Conservation (phyloP, 2,329 filamentous ascomycete genomes). For the Aphanocladium album region DNA sequence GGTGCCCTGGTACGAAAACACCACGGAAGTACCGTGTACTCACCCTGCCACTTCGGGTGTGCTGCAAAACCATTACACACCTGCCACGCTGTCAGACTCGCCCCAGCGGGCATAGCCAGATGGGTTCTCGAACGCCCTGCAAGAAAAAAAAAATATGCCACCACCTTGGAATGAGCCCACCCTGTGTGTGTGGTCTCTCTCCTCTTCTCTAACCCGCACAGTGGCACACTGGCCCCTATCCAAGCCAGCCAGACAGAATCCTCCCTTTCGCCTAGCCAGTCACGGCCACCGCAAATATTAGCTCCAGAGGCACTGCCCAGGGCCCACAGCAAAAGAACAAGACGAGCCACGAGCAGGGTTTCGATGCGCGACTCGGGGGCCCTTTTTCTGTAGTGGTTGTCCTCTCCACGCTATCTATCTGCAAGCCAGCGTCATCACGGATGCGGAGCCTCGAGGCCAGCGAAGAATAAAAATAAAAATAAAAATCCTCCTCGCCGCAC, state of each 20-base stretch:
- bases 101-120: neutral
- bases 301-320: neutral
- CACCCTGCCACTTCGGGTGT: neutral
- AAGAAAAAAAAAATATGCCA: neutral
- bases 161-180: constrained; percentile 10
- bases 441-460: constrained; percentile 2
- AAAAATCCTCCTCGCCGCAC: neutral
- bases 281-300: neutral
- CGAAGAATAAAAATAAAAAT: neutral
- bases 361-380: neutral
- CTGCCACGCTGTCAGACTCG: constrained; percentile 11
- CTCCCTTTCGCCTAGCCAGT: neutral
- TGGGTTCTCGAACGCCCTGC: constrained; percentile 9
- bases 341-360: constrained; percentile 1
- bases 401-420: constrained; percentile 1
- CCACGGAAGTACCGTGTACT: neutral
- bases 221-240: neutral
- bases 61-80: neutral
- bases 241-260: neutral
- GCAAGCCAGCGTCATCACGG: constrained; percentile 9
- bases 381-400: neutral
- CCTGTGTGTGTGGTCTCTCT: neutral
- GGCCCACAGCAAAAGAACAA: neutral
- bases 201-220: neutral
- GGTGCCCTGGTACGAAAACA: neutral